Evolutionary conservation across 257 asterid species (phyloP).

Genomic region (Henckelia pumila): DNA sequence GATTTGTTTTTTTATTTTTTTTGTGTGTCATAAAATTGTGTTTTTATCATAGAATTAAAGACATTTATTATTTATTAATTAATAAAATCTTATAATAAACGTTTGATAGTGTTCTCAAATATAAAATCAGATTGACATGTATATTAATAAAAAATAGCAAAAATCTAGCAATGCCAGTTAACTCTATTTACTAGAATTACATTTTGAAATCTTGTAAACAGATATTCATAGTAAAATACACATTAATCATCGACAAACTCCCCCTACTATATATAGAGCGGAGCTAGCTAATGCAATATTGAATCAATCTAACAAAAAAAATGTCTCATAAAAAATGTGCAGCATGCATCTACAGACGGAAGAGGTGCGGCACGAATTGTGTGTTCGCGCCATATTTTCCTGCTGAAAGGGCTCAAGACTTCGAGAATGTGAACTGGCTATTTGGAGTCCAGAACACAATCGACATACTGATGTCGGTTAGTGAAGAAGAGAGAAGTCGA

Average conservation of each 20-base stretch:
- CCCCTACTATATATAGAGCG: too few species aligned
- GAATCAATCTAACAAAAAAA: not conserved
- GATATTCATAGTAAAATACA: too few species aligned
- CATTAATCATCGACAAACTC: not conserved
- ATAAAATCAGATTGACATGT: too few species aligned
- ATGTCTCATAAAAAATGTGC: slow-evolving; percentile 6
- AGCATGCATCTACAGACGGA: not conserved
- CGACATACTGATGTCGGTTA: not conserved
- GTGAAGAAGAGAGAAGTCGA: not conserved
- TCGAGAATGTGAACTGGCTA: slow-evolving; percentile 5
- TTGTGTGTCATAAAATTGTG: too few species aligned
- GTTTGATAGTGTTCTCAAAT: too few species aligned
- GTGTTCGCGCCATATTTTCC: slow-evolving; percentile 16
- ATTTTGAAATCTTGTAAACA: too few species aligned
- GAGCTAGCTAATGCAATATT: not conserved
- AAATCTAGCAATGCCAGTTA: not conserved
- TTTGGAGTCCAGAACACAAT: slow-evolving; percentile 16
- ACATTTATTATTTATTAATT: too few species aligned
- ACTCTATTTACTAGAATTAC: not conserved
- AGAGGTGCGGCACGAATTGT: slow-evolving; percentile 17
- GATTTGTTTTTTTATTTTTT: too few species aligned
- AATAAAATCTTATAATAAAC: too few species aligned
- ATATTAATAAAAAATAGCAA: too few species aligned
- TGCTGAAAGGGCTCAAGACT: not conserved
- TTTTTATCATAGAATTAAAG: too few species aligned